Percentiles rank a stretch among this genome's conserved stretches.
These are phyloP conservation scores for Neurospora sp. DNA, from an alignment of 2,329 filamentous ascomycete species.

Conservation along the genomic window DNA sequence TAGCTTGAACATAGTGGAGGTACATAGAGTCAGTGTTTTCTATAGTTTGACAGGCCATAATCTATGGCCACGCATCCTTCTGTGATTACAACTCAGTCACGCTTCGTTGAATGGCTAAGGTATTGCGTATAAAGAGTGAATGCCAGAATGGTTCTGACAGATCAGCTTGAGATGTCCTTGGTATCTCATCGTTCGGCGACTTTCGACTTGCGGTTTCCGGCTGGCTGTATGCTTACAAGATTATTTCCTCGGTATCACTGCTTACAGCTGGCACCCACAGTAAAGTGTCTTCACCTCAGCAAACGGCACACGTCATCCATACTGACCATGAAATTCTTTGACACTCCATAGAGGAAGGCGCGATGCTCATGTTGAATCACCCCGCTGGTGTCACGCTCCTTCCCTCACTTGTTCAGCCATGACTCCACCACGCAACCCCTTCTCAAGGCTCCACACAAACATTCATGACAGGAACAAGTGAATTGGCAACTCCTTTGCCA, in stretches of 20 bases:
- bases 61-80: neutral
- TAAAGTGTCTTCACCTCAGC: neutral
- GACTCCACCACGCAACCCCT: neutral
- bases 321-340: neutral
- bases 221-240: neutral
- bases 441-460: neutral
- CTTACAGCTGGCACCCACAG: neutral
- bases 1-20: neutral
- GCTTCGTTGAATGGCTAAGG: neutral
- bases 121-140: neutral
- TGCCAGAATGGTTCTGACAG: neutral
- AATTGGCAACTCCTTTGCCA: neutral
- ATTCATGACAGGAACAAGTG: neutral
- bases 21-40: neutral
- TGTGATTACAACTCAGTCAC: neutral
- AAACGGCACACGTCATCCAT: neutral
- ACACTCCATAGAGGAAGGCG: neutral
- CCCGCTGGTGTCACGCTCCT: neutral
- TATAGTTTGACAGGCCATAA: neutral
- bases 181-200: neutral
- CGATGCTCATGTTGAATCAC: neutral
- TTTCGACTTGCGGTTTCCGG: neutral
- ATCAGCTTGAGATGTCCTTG: neutral
- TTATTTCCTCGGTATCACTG: neutral
- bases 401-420: neutral